phyloP scores from a whole-genome alignment of 2,329 filamentous ascomycete species.

The Alternaria angustiovoidea region DNA sequence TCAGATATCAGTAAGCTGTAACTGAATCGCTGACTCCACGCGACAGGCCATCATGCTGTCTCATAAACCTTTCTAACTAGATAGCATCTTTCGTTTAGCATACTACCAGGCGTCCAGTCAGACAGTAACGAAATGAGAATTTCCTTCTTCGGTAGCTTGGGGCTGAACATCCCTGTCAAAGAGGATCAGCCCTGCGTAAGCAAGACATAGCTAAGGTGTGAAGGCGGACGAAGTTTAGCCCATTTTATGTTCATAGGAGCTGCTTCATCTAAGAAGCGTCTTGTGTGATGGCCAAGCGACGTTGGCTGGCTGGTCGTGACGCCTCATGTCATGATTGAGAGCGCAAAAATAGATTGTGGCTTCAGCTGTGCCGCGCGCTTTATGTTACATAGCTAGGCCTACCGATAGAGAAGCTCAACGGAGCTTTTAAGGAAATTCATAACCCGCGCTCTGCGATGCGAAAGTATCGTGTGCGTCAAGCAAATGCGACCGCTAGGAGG shows the following conservation, averaged over 20 bases:
- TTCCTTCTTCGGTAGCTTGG: no score
- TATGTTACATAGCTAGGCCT: not conserved
- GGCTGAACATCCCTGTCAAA: not conserved
- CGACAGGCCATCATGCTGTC: not conserved
- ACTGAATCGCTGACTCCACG: not conserved
- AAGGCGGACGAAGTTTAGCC: not conserved
- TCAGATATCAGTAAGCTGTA: not conserved
- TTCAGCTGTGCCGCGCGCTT: slow-evolving; percentile 3
- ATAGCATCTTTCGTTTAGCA: not conserved
- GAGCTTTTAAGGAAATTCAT: not conserved
- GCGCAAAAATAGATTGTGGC: slow-evolving; percentile 2
- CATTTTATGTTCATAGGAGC: not conserved
- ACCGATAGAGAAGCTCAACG: not conserved
- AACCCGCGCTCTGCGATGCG: not conserved
- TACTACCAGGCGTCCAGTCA: not conserved
- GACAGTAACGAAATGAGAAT: not conserved
- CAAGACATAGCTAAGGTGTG: not conserved
- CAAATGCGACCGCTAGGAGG: not conserved
- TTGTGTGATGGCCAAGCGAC: not conserved
- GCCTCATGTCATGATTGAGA: not conserved
- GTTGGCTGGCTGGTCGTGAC: not conserved
- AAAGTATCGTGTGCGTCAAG: not conserved
- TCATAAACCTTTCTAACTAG: not conserved
- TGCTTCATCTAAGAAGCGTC: not conserved
- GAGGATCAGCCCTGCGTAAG: not conserved